Conservation (phyloP, 164 flowering plant genomes). For the Annona squamosa region DNA sequence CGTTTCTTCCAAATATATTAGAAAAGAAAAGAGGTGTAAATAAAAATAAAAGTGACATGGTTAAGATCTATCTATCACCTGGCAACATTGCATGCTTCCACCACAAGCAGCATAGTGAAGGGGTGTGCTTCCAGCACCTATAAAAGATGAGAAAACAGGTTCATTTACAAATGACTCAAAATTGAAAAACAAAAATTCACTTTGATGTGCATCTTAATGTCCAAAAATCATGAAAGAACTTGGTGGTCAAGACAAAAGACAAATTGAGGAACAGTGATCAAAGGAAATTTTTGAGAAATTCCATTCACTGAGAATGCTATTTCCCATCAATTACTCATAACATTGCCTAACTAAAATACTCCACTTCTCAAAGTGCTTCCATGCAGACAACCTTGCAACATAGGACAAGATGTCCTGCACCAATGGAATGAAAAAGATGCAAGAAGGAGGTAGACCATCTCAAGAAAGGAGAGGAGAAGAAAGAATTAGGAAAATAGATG, state of each 20-base stretch:
- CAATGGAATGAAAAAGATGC: too few relatives aligned
- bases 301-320: not conserved
- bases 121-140: conserved; percentile 94
- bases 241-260: not conserved
- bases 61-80: conserved; percentile 33
- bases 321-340: not conserved
- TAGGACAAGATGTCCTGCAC: too few relatives aligned
- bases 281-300: not conserved
- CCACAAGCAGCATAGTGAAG: conserved; percentile 98
- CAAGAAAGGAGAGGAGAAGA: too few relatives aligned
- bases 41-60: not conserved
- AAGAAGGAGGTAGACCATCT: too few relatives aligned
- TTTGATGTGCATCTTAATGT: not conserved
- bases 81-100: conserved; percentile 88
- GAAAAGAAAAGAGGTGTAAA: too few relatives aligned
- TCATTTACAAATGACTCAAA: not conserved
- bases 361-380: too few relatives aligned
- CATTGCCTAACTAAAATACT: too few relatives aligned
- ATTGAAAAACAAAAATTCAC: not conserved
- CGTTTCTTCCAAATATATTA: not conserved
- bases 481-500: too few relatives aligned
- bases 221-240: not conserved
- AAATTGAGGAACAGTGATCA: not conserved
- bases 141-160: conserved; percentile 2
- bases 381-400: too few relatives aligned